Evolutionary conservation across 148 eudicot genomes (phyloP), one percentile per base, ranked within the genome.

Genomic region (Nyssa sinensis): DNA sequence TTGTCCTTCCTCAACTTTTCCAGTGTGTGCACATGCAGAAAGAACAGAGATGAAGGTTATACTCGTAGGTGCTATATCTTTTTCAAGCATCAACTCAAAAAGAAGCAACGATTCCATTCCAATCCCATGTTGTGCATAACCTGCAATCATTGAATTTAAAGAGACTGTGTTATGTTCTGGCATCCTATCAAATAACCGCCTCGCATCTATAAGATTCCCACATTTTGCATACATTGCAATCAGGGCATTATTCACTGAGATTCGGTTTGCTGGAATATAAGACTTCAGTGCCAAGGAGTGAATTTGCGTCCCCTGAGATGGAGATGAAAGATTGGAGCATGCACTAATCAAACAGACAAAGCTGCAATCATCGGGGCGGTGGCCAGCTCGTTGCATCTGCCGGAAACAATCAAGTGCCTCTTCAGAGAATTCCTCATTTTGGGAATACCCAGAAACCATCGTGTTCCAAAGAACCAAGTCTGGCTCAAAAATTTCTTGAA

Each of bases 381-480:
- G 80, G 28, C 89, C 97, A 67, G 73, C 44, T 10, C 78, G 77
- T 77, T 83, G 83, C 92, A 92, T 80, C 59, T 82, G 71, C 74
- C 47, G 84, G 61, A 92, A 92, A 78, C 92, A 92, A 37, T 70
- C 34, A 14, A 92, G 68, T 24, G 92, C 97, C 39, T 80, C 88
- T 71, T 88, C 92, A 1, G 86, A 84, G 12, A 83, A 83, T 44
- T 89, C 94, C 44, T 83, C 89, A 59, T 82, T 74, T 66, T 79
- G 87, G 3, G 94, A 90, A 76, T 85, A 88, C 37, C 90, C 92
- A 29, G 91, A 89, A 59, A 92, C 87, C 88, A 92, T 89, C 1
- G 97, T 92, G 71, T 92, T 92, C 97, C 97, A 92, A 12, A 92
- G 74, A 67, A 92, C 87, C 78, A 86, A 82, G 75, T 92, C 97